phyloP scores from a whole-genome alignment of 768 basidiomycete genomes.

The Holtermanniella nyarrowii region DNA sequence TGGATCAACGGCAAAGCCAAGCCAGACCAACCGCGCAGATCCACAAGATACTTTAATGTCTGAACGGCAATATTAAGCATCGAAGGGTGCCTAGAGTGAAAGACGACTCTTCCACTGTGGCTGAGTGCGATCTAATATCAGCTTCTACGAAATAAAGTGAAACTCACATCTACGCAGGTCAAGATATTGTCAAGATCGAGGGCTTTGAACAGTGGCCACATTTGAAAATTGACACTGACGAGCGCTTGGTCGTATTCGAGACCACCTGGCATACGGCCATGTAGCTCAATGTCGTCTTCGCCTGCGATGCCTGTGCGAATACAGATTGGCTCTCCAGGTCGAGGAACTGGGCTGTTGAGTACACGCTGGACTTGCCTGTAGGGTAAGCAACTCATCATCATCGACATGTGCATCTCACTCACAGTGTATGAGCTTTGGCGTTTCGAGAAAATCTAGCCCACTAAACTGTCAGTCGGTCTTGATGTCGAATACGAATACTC shows the following conservation, averaged over 20 bases:
- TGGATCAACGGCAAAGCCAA: constrained; percentile 54
- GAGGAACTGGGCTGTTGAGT: constrained; percentile 32
- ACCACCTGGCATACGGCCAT: constrained; percentile 45
- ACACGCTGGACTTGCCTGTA: constrained; percentile 30
- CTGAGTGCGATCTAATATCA: constrained; percentile 58
- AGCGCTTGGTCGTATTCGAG: constrained; percentile 83
- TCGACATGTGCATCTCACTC: constrained; percentile 1
- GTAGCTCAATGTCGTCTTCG: constrained; percentile 12
- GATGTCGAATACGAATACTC: constrained; percentile 2
- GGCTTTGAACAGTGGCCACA: constrained; percentile 93
- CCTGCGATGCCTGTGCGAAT: constrained; percentile 16
- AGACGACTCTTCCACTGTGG: constrained; percentile 74
- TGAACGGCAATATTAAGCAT: constrained; percentile 83
- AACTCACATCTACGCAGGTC: constrained; percentile 62
- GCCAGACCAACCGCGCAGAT: constrained; percentile 85
- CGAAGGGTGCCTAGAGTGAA: constrained; percentile 78
- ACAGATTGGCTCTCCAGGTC: constrained; percentile 29
- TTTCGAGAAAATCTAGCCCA: constrained; percentile 54
- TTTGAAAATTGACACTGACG: constrained; percentile 88
- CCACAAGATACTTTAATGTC: constrained; percentile 82
- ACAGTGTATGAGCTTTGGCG: constrained; percentile 77
- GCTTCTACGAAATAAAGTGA: neutral
- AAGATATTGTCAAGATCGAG: constrained; percentile 87
- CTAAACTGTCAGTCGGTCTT: constrained; percentile 3
- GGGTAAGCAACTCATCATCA: neutral